phyloP scores from a whole-genome alignment of 2,329 filamentous ascomycete genomes.

The Colletotrichum gigasporum region DNA sequence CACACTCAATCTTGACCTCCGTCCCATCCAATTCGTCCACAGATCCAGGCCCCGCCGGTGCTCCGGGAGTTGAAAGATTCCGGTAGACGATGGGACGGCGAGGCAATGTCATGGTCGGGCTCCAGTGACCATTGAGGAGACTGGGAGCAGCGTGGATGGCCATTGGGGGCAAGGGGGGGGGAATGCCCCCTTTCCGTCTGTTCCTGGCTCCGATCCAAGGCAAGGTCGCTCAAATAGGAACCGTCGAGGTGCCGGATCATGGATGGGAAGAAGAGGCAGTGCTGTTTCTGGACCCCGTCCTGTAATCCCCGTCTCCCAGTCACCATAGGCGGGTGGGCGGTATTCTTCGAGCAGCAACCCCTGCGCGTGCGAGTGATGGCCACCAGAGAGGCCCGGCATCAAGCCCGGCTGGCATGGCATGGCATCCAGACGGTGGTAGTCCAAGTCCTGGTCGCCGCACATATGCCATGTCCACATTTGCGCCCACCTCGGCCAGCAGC shows the following conservation, averaged over 20 bases:
- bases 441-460: background rate
- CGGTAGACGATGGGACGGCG: background rate
- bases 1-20: constrained; percentile 9
- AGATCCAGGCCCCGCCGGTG: background rate
- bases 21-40: constrained; percentile 11
- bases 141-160: background rate
- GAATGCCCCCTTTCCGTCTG: background rate
- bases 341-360: background rate
- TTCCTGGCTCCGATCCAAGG: constrained; percentile 25
- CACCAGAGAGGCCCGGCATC: constrained; percentile 6
- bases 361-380: background rate
- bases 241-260: constrained; percentile 11
- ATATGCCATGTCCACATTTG: constrained; percentile 14
- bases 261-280: constrained; percentile 13
- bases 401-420: background rate
- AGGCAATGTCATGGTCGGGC: background rate
- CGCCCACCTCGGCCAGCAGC: constrained; percentile 13
- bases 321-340: background rate
- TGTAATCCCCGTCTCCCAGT: constrained; percentile 18
- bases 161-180: constrained; percentile 3
- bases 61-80: constrained; percentile 13
- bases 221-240: constrained; percentile 1
- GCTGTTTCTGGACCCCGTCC: constrained; percentile 21
- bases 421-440: background rate
- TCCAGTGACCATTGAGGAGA: too few relatives aligned